Base-by-base conservation (phyloP, 2,329 filamentous ascomycete species). In the Xylariaceae sp. region DNA sequence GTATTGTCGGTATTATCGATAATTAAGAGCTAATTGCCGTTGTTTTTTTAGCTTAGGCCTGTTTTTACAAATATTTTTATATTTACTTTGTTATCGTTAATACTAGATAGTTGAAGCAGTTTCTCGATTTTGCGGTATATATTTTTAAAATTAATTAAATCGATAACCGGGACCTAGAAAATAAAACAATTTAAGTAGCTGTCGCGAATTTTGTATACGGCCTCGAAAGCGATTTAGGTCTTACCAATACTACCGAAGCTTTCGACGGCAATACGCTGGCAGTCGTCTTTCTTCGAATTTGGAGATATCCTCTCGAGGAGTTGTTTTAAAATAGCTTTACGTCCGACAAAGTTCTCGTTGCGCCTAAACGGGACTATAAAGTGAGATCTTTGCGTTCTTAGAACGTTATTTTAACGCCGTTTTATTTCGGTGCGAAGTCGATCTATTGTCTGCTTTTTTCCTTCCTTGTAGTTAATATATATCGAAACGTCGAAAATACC, bases 401-500 rank as follows among this genome's bases (percentile, higher is more conserved):
- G 17, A 19, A 36, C 8, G 8, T n/a, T 17, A 36, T n/a, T n/a
- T n/a, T n/a, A n/a, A n/a, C n/a, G n/a, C n/a, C n/a, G n/a, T n/a
- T n/a, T n/a, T n/a, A n/a, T n/a, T n/a, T n/a, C n/a, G n/a, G n/a
- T n/a, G n/a, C n/a, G n/a, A n/a, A n/a, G n/a, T n/a, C n/a, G 25
- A n/a, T 5, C 22, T 20, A 42, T 42, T 3, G 39, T 29, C 5
- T 41, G 11, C 17, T 42, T 29, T 20, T 42, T 32, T 14, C 40
- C 22, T 23, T 42, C 40, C n/a, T 32, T 32, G 17, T 42, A 42
- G n/a, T 11, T 17, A 14, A 42, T 17, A 36, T 4, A 17, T 32
- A 42, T 42, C 6, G 22, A 42, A 36, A 42, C 21, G 14, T 23
- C 14, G 32, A 42, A 36, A 22, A 42, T 36, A 2, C 29, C 32